Evolutionary conservation across 23 red algal species (phyloP), one percentile per base, ranked within the genome.

Genomic region (Chondrus crispus): DNA sequence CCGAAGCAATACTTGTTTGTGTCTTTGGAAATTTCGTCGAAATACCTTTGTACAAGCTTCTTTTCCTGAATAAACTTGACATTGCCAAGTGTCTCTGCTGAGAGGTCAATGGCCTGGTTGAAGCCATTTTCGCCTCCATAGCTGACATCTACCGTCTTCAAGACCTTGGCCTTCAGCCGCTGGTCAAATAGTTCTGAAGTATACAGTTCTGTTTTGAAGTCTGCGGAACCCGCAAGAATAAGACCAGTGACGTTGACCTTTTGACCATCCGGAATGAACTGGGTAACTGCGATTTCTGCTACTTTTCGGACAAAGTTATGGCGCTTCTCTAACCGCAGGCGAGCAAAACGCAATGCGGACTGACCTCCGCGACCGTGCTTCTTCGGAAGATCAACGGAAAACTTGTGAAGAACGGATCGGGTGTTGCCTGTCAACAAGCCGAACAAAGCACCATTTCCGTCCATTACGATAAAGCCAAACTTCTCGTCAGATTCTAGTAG

Each of bases 281-380:
- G 89, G 14, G 90, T 93, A 38, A 95, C 96, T 7, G 96, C 96
- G 48, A 87, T 92, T 83, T 98, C 96, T 1, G 93, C 96, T 3
- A 96, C 94, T 60, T 95, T 95, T 32, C 96, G 82, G 44, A 98
- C 84, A 93, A 93, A 98, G 92, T 98, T 98, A 68, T 96, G 94
- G 47, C 96, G 90, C 74, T 98, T 98, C 49, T 98, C 96, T 62
- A 98, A 80, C 4, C 96, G 96, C 26, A 98, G 72, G 39, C 96
- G 93, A 11, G 93, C 93, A 73, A 98, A 98, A 91, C 96, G 96
- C 52, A 98, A 54, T 10, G 96, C 96, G 9, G 96, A 98, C 73
- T 98, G 96, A 24, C 96, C 96, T 81, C 96, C 96, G n/a, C 96
- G 90, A 10, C 96, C 96, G 55, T 98, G 96, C 84, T 98, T 98